These are phyloP conservation scores for Cystofilobasidium macerans DNA, from an alignment of 768 basidiomycete genomes.

Conservation along the genomic window DNA sequence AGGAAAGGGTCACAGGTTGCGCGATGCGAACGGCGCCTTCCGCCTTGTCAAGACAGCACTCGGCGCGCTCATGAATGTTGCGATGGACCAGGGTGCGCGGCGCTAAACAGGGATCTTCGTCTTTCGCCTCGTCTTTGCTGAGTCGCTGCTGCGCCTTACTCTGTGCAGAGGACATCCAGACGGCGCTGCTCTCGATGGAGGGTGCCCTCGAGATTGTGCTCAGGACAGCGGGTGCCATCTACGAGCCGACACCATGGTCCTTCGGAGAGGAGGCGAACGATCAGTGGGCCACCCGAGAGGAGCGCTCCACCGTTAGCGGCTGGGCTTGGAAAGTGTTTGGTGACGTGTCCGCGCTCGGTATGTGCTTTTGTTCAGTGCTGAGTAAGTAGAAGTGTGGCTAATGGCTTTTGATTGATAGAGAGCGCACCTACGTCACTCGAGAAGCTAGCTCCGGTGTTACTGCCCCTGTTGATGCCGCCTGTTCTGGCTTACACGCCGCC, in stretches of 20 bases:
- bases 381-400: no score
- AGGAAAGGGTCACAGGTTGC: no score
- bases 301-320: slow-evolving; percentile 4
- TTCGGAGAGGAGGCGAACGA: slow-evolving; percentile 26
- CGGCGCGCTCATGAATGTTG: slow-evolving; percentile 66
- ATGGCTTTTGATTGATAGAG: not conserved
- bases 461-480: slow-evolving; percentile 14
- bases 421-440: not conserved
- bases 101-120: no score
- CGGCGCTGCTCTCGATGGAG: slow-evolving; percentile 56
- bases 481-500: slow-evolving; percentile 17
- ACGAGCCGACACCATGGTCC: slow-evolving; percentile 57
- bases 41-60: slow-evolving; percentile 65
- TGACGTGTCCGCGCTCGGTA: slow-evolving; percentile 13
- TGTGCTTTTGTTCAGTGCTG: not conserved
- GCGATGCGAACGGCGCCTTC: slow-evolving; percentile 35
- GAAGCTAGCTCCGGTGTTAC: not conserved
- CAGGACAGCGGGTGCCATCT: slow-evolving; percentile 55
- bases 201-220: slow-evolving; percentile 54
- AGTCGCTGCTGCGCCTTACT: not conserved
- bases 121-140: no score
- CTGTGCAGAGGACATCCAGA: slow-evolving; percentile 56
- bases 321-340: slow-evolving; percentile 22
- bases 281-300: slow-evolving; percentile 3
- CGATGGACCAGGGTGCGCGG: slow-evolving; percentile 59